A percentile compares a stretch with the other conserved stretches of the same genome.
phyloP scores from a whole-genome alignment of 768 basidiomycete species.

The Auriscalpium vulgare region DNA sequence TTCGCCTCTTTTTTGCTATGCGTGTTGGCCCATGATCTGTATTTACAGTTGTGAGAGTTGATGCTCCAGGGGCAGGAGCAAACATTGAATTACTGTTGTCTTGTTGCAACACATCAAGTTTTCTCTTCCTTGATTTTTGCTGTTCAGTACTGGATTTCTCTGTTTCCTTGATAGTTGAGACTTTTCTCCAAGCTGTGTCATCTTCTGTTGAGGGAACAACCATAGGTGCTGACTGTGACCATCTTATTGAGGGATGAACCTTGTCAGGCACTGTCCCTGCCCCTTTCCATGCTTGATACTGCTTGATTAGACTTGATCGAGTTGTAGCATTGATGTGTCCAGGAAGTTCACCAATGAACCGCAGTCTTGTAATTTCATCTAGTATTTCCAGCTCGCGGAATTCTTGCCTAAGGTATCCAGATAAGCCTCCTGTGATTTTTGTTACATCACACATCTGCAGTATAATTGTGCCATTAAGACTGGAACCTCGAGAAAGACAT shows the following conservation, averaged over 20 bases:
- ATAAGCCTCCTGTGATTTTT: constrained; percentile 7
- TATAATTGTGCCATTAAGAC: background rate
- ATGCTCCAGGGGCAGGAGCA: background rate
- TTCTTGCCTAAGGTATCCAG: constrained; percentile 12
- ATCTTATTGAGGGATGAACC: constrained; percentile 1
- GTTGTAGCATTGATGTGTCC: background rate
- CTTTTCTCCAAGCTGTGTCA: background rate
- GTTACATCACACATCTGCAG: constrained; percentile 7
- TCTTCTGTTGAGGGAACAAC: background rate
- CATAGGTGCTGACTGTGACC: background rate
- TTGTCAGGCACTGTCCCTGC: background rate
- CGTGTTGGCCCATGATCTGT: background rate
- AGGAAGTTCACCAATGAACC: background rate
- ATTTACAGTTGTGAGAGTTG: background rate
- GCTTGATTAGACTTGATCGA: background rate
- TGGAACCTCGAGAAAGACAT: no score
- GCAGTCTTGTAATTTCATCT: constrained; percentile 6
- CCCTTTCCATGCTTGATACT: background rate
- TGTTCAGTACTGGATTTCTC: background rate
- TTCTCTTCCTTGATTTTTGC: background rate
- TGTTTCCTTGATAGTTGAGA: background rate
- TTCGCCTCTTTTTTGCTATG: background rate
- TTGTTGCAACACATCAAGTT: background rate
- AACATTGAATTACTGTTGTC: background rate
- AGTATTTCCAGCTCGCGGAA: constrained; percentile 12